phyloP scores from a whole-genome alignment of 2,329 filamentous ascomycete species.

The Penicillium brevicompactum region DNA sequence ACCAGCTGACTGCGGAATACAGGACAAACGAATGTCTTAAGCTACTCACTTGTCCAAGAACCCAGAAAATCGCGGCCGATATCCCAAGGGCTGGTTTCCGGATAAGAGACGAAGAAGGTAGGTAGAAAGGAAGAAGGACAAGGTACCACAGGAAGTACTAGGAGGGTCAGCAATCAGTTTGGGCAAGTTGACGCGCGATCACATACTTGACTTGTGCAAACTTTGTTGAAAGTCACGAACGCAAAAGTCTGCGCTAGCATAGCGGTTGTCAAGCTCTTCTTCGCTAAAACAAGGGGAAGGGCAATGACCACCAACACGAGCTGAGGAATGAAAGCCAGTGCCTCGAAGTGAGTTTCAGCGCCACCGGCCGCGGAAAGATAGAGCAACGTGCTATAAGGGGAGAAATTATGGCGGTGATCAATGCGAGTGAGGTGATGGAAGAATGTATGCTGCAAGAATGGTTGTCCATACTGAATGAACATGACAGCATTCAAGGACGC shows the following conservation, averaged over 20 bases:
- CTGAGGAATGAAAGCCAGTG: constrained; percentile 86
- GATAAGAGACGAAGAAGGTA: constrained; percentile 76
- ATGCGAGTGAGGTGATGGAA: constrained; percentile 90
- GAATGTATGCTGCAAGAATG: constrained; percentile 88
- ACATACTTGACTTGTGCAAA: constrained; percentile 92
- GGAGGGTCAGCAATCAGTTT: not conserved
- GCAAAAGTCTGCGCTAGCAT: constrained; percentile 97
- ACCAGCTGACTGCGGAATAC: not conserved
- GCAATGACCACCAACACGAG: constrained; percentile 75
- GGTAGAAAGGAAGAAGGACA: constrained; percentile 87
- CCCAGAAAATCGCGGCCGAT: constrained; percentile 70
- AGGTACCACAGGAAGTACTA: constrained; percentile 99
- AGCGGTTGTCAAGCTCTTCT: constrained; percentile 75
- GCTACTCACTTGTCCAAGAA: constrained; percentile 63
- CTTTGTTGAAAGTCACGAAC: constrained; percentile 98
- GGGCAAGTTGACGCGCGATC: not conserved
- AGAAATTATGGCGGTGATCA: constrained; percentile 98
- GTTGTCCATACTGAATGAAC: constrained; percentile 74
- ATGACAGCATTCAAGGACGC: constrained; percentile 72
- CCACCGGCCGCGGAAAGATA: constrained; percentile 76
- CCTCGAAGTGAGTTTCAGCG: constrained; percentile 60
- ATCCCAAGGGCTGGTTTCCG: constrained; percentile 62
- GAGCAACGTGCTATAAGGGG: constrained; percentile 88
- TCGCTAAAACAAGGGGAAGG: constrained; percentile 75
- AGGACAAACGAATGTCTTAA: not conserved